Conservation (phyloP, 2,329 filamentous ascomycete genomes). For the Colletotrichum tamarilloi region DNA sequence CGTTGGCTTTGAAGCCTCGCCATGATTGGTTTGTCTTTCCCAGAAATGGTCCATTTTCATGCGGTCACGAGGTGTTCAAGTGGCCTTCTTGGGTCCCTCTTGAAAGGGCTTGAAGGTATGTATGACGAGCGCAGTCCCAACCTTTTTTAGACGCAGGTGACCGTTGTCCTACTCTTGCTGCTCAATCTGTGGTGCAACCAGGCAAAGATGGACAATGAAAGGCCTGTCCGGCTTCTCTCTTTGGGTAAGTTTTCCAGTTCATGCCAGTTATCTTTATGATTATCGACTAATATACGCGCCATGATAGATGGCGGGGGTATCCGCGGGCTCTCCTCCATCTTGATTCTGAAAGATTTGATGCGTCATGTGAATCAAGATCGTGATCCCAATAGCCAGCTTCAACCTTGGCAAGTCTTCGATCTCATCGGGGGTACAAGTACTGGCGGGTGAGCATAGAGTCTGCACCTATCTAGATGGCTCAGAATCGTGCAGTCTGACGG, state of each 20-base stretch:
- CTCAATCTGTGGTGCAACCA: not conserved
- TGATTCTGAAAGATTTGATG: constrained; percentile 34
- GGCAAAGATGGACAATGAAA: not conserved
- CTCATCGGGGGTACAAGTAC: constrained; percentile 37
- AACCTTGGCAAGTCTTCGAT: constrained; percentile 37
- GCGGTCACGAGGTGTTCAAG: no score
- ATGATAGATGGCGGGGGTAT: constrained; percentile 34
- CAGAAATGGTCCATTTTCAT: not conserved
- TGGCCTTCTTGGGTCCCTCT: not conserved
- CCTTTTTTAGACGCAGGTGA: not conserved
- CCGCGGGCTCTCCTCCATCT: constrained; percentile 29
- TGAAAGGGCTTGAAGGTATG: not conserved
- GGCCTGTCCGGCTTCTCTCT: constrained; percentile 21
- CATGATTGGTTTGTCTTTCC: not conserved
- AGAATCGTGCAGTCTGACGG: not conserved
- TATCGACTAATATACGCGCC: not conserved
- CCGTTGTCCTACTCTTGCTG: not conserved
- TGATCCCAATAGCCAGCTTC: constrained; percentile 10
- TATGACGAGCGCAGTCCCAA: not conserved
- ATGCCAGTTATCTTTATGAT: not conserved
- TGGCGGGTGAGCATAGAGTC: constrained; percentile 1
- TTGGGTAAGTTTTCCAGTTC: not conserved
- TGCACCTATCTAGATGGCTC: not conserved
- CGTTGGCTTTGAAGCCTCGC: no score
- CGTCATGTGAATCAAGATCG: constrained; percentile 24